Evolutionary conservation across 2,329 filamentous ascomycete genomes (phyloP), one percentile per base, ranked within the genome.

Genomic region (Hymenotorrendiella dingleyae): DNA sequence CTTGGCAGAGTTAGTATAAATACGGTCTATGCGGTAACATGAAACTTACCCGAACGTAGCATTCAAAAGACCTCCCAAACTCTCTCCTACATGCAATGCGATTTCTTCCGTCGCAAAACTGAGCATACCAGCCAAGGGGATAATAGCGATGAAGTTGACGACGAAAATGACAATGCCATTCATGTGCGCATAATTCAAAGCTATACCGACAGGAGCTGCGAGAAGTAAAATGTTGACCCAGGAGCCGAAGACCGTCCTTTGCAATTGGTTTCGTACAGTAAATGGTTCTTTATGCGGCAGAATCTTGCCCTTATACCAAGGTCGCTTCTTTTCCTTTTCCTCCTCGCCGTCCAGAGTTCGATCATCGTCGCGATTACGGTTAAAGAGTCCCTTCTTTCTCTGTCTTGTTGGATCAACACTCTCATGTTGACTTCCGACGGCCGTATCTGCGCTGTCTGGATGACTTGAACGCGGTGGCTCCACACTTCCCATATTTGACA

Each of bases 61-160:
- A 58, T 96, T 96, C 43, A 96, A 72, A 26, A 97, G 69, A 43
- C 90, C 91, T 48, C 91, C 91, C 2, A 95, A 68, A 0, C 86
- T 90, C 63, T 96, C 89, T 37, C 90, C 89, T 0, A 82, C 84
- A 44, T 82, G 75, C 41, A 90, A 66, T 3, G 90, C 86, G 51
- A 96, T 83, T 63, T 95, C 89, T 63, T 97, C 91, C 0, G 91
- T 96, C 0, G 87, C 86, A 57, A 85, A 94, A 55, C 85, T 84
- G 19, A 97, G 72, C 70, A 95, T 82, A 11, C 84, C 86, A 3
- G 91, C 91, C 29, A 96, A 72, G 0, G 90, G 90, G 46, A 96
- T 82, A 54, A 96, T 95, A 48, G 90, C 91, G 50, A 96, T 76
- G 58, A 96, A 96, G 68, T 96, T 96, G 65, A 96, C 76, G 43